A percentile compares a stretch with the other conserved stretches of the same genome.
These are phyloP conservation scores for Hyaloperonospora brassicae DNA, from an alignment of 352 stramenopile species.

Conservation along the genomic window DNA sequence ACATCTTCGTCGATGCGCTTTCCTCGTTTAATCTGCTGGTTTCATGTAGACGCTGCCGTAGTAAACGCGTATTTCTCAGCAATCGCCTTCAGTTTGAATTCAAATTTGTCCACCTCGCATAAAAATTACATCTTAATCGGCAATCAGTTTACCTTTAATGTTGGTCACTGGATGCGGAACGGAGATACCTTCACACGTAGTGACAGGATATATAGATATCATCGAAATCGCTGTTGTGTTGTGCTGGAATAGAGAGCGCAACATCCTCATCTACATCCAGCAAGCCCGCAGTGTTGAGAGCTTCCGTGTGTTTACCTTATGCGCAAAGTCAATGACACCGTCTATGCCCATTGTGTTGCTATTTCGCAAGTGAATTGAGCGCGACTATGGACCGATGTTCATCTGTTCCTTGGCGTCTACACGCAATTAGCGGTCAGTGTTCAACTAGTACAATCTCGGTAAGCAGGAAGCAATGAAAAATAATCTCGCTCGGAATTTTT, in stretches of 20 bases:
- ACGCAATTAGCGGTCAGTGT: neutral
- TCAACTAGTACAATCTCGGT: neutral
- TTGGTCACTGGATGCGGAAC: neutral
- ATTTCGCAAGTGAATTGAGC: neutral
- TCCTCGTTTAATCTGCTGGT: too few relatives aligned
- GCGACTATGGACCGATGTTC: neutral
- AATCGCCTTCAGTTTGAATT: too few relatives aligned
- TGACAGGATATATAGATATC: neutral
- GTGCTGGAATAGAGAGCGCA: neutral
- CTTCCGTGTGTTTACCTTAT: neutral
- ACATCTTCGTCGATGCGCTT: too few relatives aligned
- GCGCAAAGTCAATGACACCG: neutral
- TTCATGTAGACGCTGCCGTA: too few relatives aligned
- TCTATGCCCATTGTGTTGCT: neutral
- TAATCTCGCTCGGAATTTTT: neutral
- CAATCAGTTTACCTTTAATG: neutral
- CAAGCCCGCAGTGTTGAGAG: neutral
- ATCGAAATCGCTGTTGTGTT: neutral
- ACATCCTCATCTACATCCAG: neutral
- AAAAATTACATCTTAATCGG: too few relatives aligned
- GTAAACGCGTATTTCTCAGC: too few relatives aligned
- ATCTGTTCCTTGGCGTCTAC: too few relatives aligned
- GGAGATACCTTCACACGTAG: neutral
- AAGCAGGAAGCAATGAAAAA: neutral
- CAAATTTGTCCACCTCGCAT: too few relatives aligned